Evolutionary conservation across 2,329 filamentous ascomycete genomes (phyloP), one percentile per base, ranked within the genome.

Genomic region (Pseudogymnoascus sp.): DNA sequence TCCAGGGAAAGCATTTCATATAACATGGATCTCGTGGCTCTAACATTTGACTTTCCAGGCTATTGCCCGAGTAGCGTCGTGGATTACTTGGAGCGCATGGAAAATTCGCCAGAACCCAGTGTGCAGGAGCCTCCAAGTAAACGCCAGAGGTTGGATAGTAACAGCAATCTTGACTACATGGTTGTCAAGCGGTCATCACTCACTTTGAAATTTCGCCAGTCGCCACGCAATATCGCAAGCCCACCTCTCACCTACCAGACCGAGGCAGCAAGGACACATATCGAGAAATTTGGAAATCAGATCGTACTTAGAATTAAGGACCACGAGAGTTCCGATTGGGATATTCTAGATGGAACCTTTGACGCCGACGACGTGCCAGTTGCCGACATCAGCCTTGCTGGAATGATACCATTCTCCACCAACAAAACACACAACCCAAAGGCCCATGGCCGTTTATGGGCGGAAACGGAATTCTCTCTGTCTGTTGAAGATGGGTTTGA

Each of bases 381-480:
- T 16, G 62, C 67, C 37, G 70, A 71, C 60, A 57, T 71, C 14
- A 61, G 62, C 22, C 4, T 69, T 4, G 67, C 69, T 6, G 47
- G 70, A 8, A 47, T 58, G 14, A 63, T 71, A 8, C 25, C 68
- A 39, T 60, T 54, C 22, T 61, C 67, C n/a, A 63, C 60, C 11
- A 66, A 58, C n/a, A 69, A 63, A 39, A 68, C 64, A 65, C 39
- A 35, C n/a, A 54, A 54, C 28, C 47, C 63, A 30, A 68, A 58
- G 36, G 54, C 57, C 8, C 61, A 66, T 58, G 69, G 68, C n/a
- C 66, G 64, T 57, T 36, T 72, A 12, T 71, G 69, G 67, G 69
- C 69, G 4, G 66, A 69, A 20, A 63, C 69, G 25, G 65, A 58
- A 14, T 41, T 71, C 18, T 57, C 43, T n/a, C 36, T 72, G 14